Percentiles rank a stretch among this genome's conserved stretches.
These are phyloP conservation scores for Blastobotrys illinoisensis DNA, from an alignment of 1,139 yeast genomes.

Conservation along the genomic window DNA sequence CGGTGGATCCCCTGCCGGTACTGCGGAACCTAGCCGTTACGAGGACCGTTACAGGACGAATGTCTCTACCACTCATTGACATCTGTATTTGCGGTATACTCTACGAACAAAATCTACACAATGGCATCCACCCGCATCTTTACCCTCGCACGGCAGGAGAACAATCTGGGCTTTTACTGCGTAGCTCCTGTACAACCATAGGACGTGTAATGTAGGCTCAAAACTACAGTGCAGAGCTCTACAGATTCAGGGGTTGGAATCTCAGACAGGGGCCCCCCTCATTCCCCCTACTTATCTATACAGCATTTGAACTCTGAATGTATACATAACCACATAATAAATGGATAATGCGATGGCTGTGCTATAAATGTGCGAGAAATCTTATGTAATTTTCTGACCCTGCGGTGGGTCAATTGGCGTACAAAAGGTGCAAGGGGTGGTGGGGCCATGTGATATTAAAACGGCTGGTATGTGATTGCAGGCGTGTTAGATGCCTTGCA, in stretches of 20 bases:
- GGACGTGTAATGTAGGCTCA: neutral
- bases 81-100: no score
- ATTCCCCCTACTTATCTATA: neutral
- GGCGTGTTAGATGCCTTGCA: neutral
- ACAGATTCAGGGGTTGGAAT: neutral
- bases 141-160: no score
- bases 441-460: neutral
- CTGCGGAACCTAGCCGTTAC: neutral
- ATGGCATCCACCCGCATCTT: no score
- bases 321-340: no score
- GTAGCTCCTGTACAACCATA: no score
- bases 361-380: no score
- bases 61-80: no score
- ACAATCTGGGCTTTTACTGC: no score
- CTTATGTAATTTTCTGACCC: neutral
- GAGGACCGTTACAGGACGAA: no score
- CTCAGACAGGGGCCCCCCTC: neutral
- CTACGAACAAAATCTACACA: no score
- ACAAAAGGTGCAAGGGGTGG: neutral
- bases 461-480: neutral
- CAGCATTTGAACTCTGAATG: neutral
- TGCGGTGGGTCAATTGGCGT: neutral
- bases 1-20: no score
- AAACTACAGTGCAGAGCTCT: neutral
- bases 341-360: no score